phyloP scores from a whole-genome alignment of 176 grass and related monocot genomes.

The Ampelocalamus luodianensis region DNA sequence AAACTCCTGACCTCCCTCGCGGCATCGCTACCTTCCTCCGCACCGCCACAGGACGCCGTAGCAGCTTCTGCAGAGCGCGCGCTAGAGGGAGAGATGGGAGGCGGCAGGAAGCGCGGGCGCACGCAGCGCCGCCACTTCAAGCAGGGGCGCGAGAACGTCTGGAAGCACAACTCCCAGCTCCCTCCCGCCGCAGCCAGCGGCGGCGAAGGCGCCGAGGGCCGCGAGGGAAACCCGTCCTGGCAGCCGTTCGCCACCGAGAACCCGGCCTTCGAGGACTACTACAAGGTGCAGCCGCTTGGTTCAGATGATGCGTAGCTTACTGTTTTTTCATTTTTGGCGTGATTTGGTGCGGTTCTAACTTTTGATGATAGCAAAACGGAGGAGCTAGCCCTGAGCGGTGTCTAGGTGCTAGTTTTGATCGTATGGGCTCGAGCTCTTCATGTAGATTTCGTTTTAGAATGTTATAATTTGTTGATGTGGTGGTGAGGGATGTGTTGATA shows the following conservation, averaged over 20 bases:
- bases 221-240: constrained; percentile 64
- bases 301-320: not conserved
- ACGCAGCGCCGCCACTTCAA: constrained; percentile 99
- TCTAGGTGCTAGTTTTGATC: not conserved
- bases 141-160: constrained; percentile 88
- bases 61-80: not conserved
- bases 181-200: constrained; percentile 12
- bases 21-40: not conserved
- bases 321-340: not conserved
- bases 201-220: constrained; percentile 30
- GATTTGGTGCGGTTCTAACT: not conserved
- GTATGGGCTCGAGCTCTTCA: not conserved
- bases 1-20: not conserved
- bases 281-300: constrained; percentile 64
- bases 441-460: not conserved
- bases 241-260: constrained; percentile 92
- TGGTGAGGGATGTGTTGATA: not conserved
- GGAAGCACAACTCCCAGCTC: constrained; percentile 77
- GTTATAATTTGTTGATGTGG: not conserved
- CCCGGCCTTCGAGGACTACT: constrained; percentile 84
- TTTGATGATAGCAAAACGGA: not conserved
- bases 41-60: not conserved
- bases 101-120: constrained; percentile 94
- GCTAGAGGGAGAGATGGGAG: constrained; percentile 56
- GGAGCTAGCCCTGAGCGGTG: not conserved